Evolutionary conservation across 768 basidiomycete species (phyloP).

Genomic region (Lactarius deliciosus): DNA sequence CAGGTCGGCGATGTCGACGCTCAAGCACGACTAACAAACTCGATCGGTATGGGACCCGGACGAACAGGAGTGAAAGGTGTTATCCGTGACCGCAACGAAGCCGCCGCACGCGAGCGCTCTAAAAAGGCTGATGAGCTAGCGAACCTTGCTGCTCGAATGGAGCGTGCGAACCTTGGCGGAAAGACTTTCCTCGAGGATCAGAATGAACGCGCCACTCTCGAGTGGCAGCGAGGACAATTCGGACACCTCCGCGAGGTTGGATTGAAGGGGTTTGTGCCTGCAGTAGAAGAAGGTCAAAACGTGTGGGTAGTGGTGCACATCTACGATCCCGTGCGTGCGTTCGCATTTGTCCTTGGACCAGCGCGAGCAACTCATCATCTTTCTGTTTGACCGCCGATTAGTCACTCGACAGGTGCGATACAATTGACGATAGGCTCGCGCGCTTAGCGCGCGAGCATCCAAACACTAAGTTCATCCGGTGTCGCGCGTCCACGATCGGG

Average conservation of each 20-base stretch:
- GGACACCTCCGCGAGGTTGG: slow-evolving; percentile 84
- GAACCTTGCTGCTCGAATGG: slow-evolving; percentile 56
- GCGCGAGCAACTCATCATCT: slow-evolving; percentile 2
- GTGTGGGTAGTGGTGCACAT: slow-evolving; percentile 86
- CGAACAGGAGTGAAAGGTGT: slow-evolving; percentile 89
- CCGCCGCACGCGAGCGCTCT: slow-evolving; percentile 52
- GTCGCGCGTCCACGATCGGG: slow-evolving; percentile 71
- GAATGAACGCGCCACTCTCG: slow-evolving; percentile 39
- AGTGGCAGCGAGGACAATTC: slow-evolving; percentile 56
- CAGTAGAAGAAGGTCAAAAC: slow-evolving; percentile 64
- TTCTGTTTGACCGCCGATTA: slow-evolving; percentile 33
- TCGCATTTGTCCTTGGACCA: slow-evolving; percentile 1
- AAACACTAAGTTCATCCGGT: slow-evolving; percentile 78
- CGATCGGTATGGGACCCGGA: slow-evolving; percentile 83
- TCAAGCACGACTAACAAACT: slow-evolving; percentile 46
- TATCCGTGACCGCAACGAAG: slow-evolving; percentile 77
- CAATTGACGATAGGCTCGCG: slow-evolving; percentile 65
- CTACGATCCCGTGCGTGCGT: slow-evolving; percentile 67
- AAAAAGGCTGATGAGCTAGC: slow-evolving; percentile 53
- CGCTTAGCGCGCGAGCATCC: slow-evolving; percentile 68
- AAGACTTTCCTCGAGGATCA: slow-evolving; percentile 81
- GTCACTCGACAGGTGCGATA: slow-evolving; percentile 75
- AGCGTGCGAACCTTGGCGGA: slow-evolving; percentile 61
- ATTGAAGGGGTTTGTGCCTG: slow-evolving; percentile 63
- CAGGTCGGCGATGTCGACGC: slow-evolving; percentile 40